Percentiles rank a stretch among this genome's conserved stretches.
Conservation (phyloP, 1,284 basidiomycete species). For the Inonotus hispidus region DNA sequence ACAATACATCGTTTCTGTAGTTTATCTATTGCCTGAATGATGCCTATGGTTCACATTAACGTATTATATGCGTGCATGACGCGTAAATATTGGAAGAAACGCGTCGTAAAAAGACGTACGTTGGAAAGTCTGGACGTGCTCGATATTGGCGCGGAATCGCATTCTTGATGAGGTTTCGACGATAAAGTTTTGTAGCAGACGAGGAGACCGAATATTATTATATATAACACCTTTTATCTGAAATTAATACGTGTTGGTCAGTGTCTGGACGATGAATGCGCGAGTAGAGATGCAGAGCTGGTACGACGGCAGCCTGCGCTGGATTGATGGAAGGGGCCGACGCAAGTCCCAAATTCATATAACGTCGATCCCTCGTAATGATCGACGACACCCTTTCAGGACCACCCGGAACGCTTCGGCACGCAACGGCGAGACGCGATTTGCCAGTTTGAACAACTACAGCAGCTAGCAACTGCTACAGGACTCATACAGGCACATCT, state of each 20-base stretch:
- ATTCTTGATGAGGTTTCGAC: constrained; percentile 32
- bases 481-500: constrained; percentile 3
- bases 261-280: too few relatives aligned
- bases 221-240: too few relatives aligned
- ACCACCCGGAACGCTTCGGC: background rate
- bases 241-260: too few relatives aligned
- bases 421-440: background rate
- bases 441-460: background rate
- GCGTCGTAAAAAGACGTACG: constrained; percentile 35
- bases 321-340: background rate
- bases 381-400: background rate
- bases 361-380: background rate
- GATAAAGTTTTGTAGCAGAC: background rate
- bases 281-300: too few relatives aligned
- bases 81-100: background rate
- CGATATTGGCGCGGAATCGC: constrained; percentile 61
- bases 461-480: too few relatives aligned
- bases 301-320: too few relatives aligned
- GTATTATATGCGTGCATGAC: background rate
- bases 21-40: constrained; percentile 75
- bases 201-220: background rate
- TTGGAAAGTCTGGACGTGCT: constrained; percentile 54
- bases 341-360: background rate
- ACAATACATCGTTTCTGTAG: constrained; percentile 81
- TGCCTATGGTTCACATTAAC: constrained; percentile 38